Conservation (phyloP, 371 early-diverging fungal genomes). For the Mortierella polycephala region DNA sequence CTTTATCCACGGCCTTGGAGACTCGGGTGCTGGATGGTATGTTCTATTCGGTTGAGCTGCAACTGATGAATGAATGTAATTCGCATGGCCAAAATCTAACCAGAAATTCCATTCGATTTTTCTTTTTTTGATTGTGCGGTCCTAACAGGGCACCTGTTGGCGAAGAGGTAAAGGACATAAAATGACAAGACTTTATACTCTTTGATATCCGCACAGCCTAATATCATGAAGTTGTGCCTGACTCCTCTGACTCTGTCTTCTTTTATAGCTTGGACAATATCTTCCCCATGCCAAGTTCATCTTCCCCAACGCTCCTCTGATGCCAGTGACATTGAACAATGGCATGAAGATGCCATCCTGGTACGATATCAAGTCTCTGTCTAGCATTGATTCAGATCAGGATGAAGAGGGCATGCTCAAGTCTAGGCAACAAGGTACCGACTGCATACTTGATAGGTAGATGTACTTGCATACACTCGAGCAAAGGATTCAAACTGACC, state of each 20-base stretch:
- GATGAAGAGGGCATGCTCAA: conserved; percentile 83
- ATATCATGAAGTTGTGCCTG: neutral
- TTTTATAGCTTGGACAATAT: conserved; percentile 18
- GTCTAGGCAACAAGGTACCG: conserved; percentile 67
- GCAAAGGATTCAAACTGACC: neutral
- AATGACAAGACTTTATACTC: neutral
- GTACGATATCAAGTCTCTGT: conserved; percentile 80
- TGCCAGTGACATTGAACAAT: conserved; percentile 86
- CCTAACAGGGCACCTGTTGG: conserved; percentile 64
- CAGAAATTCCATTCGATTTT: neutral
- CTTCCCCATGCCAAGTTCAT: conserved; percentile 87
- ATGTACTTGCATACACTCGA: neutral
- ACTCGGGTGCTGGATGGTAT: conserved; percentile 73
- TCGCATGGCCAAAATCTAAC: neutral
- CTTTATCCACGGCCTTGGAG: conserved; percentile 81
- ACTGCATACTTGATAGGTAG: neutral
- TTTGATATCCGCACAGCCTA: neutral
- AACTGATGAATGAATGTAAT: no score
- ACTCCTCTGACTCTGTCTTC: no score
- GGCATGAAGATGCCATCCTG: conserved; percentile 90
- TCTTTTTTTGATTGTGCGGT: neutral
- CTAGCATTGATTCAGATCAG: conserved; percentile 64
- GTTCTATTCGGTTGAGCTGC: neutral
- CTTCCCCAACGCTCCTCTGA: conserved; percentile 86
- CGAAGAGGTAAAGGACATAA: conserved; percentile 58